Conservation (phyloP, 805 yeast genomes). For the Zygoascus ofunaensis region DNA sequence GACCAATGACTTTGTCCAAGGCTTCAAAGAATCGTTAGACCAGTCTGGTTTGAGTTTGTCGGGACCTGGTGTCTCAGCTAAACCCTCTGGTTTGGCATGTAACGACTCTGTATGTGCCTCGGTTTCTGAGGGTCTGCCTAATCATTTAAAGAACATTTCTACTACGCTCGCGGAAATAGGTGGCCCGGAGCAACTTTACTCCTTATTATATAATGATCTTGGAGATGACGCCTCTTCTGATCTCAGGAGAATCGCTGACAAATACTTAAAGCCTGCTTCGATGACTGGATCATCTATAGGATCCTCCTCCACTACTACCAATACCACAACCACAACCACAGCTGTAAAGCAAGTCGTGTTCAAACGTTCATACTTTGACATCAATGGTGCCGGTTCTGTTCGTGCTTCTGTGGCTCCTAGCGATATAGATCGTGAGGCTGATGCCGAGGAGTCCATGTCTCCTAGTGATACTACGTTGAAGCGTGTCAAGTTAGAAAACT, state of each 20-base stretch:
- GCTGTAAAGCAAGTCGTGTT: background rate
- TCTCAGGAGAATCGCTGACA: background rate
- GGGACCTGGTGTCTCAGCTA: background rate
- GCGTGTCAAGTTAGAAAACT: background rate
- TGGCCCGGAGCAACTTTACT: background rate
- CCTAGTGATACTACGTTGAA: background rate
- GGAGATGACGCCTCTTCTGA: background rate
- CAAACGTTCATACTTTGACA: background rate
- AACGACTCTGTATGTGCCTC: no score
- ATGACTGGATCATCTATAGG: background rate
- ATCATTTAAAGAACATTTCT: background rate
- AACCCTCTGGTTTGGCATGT: no score
- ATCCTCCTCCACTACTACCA: background rate
- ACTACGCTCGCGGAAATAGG: background rate
- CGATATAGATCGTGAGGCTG: no score
- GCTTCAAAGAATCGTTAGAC: background rate
- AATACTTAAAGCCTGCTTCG: background rate
- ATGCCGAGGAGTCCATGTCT: no score
- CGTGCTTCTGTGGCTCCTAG: background rate
- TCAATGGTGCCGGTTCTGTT: background rate
- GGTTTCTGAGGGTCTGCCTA: no score
- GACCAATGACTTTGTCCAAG: background rate
- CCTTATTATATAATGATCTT: background rate
- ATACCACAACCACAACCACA: background rate
- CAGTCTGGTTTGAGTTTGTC: no score